Evolutionary conservation across 2,329 filamentous ascomycete genomes (phyloP), one percentile per base, ranked within the genome.

Genomic region (Tolypocladium nubicola): DNA sequence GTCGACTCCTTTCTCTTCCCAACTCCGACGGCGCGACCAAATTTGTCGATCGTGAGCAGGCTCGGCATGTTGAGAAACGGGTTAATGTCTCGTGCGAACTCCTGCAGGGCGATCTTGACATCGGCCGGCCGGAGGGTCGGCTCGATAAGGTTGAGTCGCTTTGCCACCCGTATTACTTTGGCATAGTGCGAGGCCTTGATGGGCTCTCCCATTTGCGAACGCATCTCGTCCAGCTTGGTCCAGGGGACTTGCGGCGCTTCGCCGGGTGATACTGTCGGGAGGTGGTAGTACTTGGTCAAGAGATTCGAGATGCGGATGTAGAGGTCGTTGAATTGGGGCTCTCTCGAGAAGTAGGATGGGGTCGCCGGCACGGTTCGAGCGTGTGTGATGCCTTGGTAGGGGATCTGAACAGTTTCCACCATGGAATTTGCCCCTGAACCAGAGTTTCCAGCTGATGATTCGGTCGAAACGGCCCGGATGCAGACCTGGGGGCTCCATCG

Each of bases 291-390:
- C 71, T 84, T 86, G 56, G 84, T 83, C 57, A 88, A 75, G 30
- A 97, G 80, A 13, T 81, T 79, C 65, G 90, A 83, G 53, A 99
- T 79, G 52, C 79, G 76, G 63, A 97, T 81, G 64, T 88, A 83
- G 66, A 89, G 83, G 74, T 99, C 94, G 73, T 87, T 94, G 78
- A 96, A 97, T 56, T 81, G 79, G 1, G 92, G 88, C 60, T 87
- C 87, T 55, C 87, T 87, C 55, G 90, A 92, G 77, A 97, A 99
- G 75, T 99, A 99, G n/a, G 93, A 94, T 3, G 90, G 86, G 40
- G 92, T 96, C 33, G 81, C 80, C 23, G 94, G 94, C 40, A 97
- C 77, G 26, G 95, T 78, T 62, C 94, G 89, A 56, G 89, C 85
- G 62, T 83, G 80, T 33, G 66, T 62, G 35, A 73, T 62, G 49